Conservation (phyloP, 805 yeast species). For the Zygoascus tannicola region DNA sequence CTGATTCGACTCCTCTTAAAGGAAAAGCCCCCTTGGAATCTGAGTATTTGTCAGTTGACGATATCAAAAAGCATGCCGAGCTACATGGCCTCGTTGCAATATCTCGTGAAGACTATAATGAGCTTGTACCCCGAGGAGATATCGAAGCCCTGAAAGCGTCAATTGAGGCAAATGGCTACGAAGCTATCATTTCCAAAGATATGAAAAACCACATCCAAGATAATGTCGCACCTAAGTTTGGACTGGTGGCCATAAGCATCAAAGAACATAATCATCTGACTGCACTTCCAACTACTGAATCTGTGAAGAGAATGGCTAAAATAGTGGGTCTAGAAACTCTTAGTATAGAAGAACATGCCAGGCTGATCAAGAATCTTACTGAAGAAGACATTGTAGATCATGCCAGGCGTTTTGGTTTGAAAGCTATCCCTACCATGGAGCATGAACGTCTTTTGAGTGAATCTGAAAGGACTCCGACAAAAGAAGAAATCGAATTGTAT, state of each 20-base stretch:
- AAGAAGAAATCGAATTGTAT: slow-evolving; percentile 13
- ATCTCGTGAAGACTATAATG: slow-evolving; percentile 17
- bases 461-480: slow-evolving; percentile 6
- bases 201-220: slow-evolving; percentile 4
- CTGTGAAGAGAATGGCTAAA: not conserved
- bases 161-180: slow-evolving; percentile 7
- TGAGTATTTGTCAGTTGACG: slow-evolving; percentile 22
- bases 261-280: slow-evolving; percentile 9
- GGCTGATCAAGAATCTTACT: not conserved
- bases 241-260: slow-evolving; percentile 15
- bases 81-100: slow-evolving; percentile 19
- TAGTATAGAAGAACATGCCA: slow-evolving; percentile 13
- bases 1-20: not conserved
- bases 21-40: slow-evolving; percentile 13
- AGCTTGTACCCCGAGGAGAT: slow-evolving; percentile 4
- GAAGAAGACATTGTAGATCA: slow-evolving; percentile 3
- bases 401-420: slow-evolving; percentile 9
- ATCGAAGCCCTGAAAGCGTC: slow-evolving; percentile 12
- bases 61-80: slow-evolving; percentile 17
- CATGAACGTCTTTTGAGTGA: slow-evolving; percentile 6
- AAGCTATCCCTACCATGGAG: slow-evolving; percentile 10
- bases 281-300: not conserved
- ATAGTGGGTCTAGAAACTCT: slow-evolving; percentile 22
- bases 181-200: slow-evolving; percentile 3
- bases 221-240: slow-evolving; percentile 8